Evolutionary conservation across 768 basidiomycete species (phyloP), one percentile per base, ranked within the genome.

Genomic region (Asterophora parasitica): DNA sequence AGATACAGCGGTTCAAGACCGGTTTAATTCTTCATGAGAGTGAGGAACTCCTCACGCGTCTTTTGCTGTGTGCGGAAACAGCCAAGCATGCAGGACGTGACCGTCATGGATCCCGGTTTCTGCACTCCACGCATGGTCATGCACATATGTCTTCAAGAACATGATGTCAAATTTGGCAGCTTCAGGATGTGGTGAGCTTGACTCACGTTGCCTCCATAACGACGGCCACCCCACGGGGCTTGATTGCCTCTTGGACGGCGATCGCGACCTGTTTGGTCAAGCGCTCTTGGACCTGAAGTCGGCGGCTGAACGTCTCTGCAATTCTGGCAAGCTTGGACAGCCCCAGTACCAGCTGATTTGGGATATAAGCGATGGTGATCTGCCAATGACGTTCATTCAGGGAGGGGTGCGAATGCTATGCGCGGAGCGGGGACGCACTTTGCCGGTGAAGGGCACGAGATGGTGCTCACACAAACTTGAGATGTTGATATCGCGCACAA

Each of bases 81-180:
- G 12, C 96, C 96, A 44, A 97, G 74, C 96, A 99, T 99, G 58
- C 93, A 95, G 4, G 90, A 93, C 5, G 96, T 99, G 37, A 93
- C 87, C 0, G 96, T 99, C 17, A 88, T 81, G 6, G 95, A 78
- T 19, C 96, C 96, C 2, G 95, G 95, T 69, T 99, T 99, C 70
- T 99, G 96, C 7, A 99, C 96, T 45, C 96, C 96, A 53, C 96
- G 87, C 95, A 98, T 98, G 3, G 95, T 93, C 96, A 99, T 99
- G 63, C 95, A 98, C 66, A 97, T 78, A 68, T 98, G 95, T 17
- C 92, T 94, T 60, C 4, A 30, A 38, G 32, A 23, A 44, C 37
- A 52, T 38, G 30, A 42, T 41, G 39, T 51, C 23, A 48, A 50
- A 31, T 42, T 46, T 46, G 34, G 37, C 47, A 52, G 30, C 30